Evolutionary conservation across 2,329 filamentous ascomycete species (phyloP), one percentile per base, ranked within the genome.

Genomic region (Leptographium radiaticola): DNA sequence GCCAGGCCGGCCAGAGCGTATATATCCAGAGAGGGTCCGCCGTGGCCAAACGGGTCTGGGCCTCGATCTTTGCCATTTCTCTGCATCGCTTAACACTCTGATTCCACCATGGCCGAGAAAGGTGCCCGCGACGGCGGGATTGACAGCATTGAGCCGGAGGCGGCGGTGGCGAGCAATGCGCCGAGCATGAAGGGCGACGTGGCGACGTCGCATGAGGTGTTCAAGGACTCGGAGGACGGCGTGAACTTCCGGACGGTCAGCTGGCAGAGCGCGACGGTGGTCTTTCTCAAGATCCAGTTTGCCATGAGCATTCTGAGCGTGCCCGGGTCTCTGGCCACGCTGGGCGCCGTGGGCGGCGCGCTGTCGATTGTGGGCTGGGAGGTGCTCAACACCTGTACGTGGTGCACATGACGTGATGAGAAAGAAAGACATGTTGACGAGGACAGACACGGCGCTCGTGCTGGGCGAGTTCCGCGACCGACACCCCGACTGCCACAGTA

Each of bases 291-390:
- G 61, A 60, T 68, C 67, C 60, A 53, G 61, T 56, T 76, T 3
- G 70, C 73, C 39, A 73, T 76, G 43, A 84, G 84, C 59, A 84
- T 87, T 64, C 73, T 86, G 53, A 86, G 48, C 52, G 50, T 56
- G 38, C 55, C 55, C 1, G 88, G 72, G 79, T 84, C 61, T 83
- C 87, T 61, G 76, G 86, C 88, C 65, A 82, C 80, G 54, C 87
- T 88, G 74, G 88, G 87, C 68, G 85, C 85, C 59, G 87, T 91
- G 60, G 87, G 87, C 2, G 83, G 88, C 59, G 84, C 83, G 33
- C 93, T 93, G 71, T 93, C 91, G 74, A 83, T 79, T 62, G 80
- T 93, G 2, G 83, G 82, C 61, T 73, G 71, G 68, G 65, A 68
- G 47, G 58, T 64, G 38, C 61, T 71, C 16, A 71, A 70, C 57